Evolutionary conservation across 768 basidiomycete genomes (phyloP), one percentile per base, ranked within the genome.

Genomic region (Termitomyces sp.): DNA sequence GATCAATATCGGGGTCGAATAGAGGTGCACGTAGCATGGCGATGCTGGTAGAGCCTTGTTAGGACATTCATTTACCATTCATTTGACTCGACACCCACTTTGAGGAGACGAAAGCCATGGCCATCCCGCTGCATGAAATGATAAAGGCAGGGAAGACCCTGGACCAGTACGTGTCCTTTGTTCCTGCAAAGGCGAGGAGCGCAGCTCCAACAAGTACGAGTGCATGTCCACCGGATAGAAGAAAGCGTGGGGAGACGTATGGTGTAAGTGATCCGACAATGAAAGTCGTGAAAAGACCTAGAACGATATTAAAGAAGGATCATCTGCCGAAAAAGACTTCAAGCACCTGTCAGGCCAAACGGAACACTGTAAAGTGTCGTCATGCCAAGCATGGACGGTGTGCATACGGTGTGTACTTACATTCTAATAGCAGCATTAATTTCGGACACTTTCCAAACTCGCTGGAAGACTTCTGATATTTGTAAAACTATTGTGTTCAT

Each of bases 1-100:
- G 43, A 35, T 61, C 77, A 48, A 81, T 78, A 6, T 79, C 71
- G 66, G 81, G 76, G 16, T 71, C 71, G n/a, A 75, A 56, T 0
- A 79, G 78, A 9, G 72, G 73, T 8, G 75, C 73, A 61, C 71
- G 76, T 66, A 82, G 74, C 59, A 83, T 77, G n/a, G 79, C 77
- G 33, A 82, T 78, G 61, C 78, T 82, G 40, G 2, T 10, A n/a
- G 18, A 18, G 49, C 13, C 23, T 7, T 26, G 6, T 50, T 10
- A n/a, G 36, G 3, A 20, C 23, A 5, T 10, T 14, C 4, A 30
- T 49, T 35, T 4, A 8, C 26, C 20, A 26, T 20, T 14, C 0
- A 16, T 8, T 8, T 12, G 3, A 20, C 13, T 5, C 3, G 20
- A 20, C 6, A 66, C 77, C 62, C 65, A 80, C 79, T 79, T 82